phyloP scores from a whole-genome alignment of 2,329 filamentous ascomycete genomes.

The Colletotrichum sp. region DNA sequence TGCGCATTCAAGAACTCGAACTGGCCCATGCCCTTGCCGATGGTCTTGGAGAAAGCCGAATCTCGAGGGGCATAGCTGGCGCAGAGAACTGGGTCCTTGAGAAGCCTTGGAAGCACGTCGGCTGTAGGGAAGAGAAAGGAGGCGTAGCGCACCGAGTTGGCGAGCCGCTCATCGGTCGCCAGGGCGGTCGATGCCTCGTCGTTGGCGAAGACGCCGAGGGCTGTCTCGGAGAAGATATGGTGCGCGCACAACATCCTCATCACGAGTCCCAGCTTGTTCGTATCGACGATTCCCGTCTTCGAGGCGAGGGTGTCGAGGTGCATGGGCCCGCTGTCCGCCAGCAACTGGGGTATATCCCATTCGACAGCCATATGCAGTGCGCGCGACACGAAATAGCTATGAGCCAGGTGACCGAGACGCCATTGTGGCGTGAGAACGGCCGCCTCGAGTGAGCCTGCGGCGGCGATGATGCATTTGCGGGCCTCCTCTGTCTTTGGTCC shows the following conservation, averaged over 20 bases:
- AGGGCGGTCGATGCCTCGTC: constrained; percentile 11
- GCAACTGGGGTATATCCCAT: constrained; percentile 4
- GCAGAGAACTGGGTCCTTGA: background rate
- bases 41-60: constrained; percentile 5
- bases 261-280: constrained; percentile 10
- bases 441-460: background rate
- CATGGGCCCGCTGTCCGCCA: background rate
- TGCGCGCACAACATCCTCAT: constrained; percentile 16
- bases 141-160: constrained; percentile 6
- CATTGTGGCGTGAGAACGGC: constrained; percentile 10
- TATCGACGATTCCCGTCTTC: constrained; percentile 4
- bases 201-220: constrained; percentile 2
- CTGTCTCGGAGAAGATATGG: constrained; percentile 11
- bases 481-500: background rate
- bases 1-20: constrained; percentile 14
- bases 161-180: background rate
- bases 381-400: constrained; percentile 4
- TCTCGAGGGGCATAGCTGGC: constrained; percentile 4
- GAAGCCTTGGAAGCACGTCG: background rate
- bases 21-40: constrained; percentile 13
- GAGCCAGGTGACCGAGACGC: constrained; percentile 7
- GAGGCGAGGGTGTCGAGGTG: background rate
- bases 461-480: constrained; percentile 7
- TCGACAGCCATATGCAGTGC: constrained; percentile 16
- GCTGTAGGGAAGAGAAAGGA: constrained; percentile 13